A percentile compares a stretch with the other conserved stretches of the same genome.
Evolutionary conservation across 2,329 filamentous ascomycete species (phyloP).

Genomic region (Colletotrichum brevisporum): DNA sequence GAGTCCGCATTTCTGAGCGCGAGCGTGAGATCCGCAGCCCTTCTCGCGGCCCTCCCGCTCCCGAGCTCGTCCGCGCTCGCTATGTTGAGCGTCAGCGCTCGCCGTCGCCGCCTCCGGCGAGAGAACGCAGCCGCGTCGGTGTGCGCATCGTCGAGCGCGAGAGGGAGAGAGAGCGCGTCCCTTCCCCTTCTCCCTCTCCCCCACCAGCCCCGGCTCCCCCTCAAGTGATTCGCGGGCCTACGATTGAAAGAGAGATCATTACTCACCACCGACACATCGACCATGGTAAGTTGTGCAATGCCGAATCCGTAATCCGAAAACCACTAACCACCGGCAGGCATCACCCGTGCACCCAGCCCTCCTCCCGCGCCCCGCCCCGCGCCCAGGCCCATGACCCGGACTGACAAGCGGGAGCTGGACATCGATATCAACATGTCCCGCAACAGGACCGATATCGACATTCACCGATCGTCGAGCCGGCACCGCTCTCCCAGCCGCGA

Average conservation of each 20-base stretch:
- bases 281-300: conserved; percentile 74
- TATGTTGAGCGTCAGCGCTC: conserved; percentile 59
- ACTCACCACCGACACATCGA: conserved; percentile 91
- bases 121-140: conserved; percentile 37
- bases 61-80: conserved; percentile 53
- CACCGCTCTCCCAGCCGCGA: conserved; percentile 55
- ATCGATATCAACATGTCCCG: conserved; percentile 72
- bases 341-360: conserved; percentile 62
- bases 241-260: conserved; percentile 89
- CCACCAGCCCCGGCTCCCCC: conserved; percentile 73
- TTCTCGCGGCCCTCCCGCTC: conserved; percentile 51
- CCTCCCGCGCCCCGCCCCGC: conserved; percentile 64
- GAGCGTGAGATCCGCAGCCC: conserved; percentile 55
- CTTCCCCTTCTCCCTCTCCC: conserved; percentile 64
- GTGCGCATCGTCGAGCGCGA: conserved; percentile 64
- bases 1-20: conserved; percentile 57
- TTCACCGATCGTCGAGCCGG: conserved; percentile 57
- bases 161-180: conserved; percentile 56
- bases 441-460: conserved; percentile 71
- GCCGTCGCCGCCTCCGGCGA: conserved; percentile 45
- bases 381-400: conserved; percentile 58
- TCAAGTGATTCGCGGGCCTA: conserved; percentile 79
- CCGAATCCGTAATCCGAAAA: background rate
- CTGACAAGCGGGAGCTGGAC: conserved; percentile 68
- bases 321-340: conserved; percentile 53